phyloP scores from a whole-genome alignment of 768 basidiomycete species.

The Tulasnella sp. region DNA sequence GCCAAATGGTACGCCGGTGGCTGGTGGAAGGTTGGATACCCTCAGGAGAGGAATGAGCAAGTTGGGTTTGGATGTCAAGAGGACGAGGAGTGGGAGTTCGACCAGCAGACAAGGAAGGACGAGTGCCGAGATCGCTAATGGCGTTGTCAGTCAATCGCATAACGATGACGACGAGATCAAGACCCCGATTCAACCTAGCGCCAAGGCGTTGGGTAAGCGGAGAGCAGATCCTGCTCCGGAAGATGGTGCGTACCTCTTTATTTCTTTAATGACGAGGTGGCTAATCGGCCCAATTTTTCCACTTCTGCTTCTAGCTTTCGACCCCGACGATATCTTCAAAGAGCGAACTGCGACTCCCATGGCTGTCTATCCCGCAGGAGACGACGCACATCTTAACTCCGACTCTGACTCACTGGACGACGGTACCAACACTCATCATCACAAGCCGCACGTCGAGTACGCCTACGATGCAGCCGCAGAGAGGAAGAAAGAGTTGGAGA shows the following conservation, averaged over 20 bases:
- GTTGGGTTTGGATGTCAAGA: conserved; percentile 11
- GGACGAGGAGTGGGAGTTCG: neutral
- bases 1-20: neutral
- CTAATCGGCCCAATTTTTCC: conserved; percentile 42
- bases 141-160: conserved; percentile 17
- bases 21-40: neutral
- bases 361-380: conserved; percentile 8
- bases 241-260: conserved; percentile 1
- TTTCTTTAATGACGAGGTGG: conserved; percentile 30
- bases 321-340: conserved; percentile 51
- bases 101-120: neutral
- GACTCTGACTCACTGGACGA: conserved; percentile 27
- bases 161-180: conserved; percentile 26
- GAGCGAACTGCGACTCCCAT: conserved; percentile 27
- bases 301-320: conserved; percentile 32
- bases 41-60: conserved; percentile 6
- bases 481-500: conserved; percentile 45
- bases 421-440: conserved; percentile 26
- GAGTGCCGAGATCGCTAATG: neutral
- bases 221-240: conserved; percentile 42
- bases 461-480: conserved; percentile 94
- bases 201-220: conserved; percentile 83
- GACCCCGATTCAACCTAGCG: conserved; percentile 57
- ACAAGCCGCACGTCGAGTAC: conserved; percentile 36
- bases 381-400: conserved; percentile 14